Conservation (phyloP, 129 eudicot genomes). For the Lactuca sativa region DNA sequence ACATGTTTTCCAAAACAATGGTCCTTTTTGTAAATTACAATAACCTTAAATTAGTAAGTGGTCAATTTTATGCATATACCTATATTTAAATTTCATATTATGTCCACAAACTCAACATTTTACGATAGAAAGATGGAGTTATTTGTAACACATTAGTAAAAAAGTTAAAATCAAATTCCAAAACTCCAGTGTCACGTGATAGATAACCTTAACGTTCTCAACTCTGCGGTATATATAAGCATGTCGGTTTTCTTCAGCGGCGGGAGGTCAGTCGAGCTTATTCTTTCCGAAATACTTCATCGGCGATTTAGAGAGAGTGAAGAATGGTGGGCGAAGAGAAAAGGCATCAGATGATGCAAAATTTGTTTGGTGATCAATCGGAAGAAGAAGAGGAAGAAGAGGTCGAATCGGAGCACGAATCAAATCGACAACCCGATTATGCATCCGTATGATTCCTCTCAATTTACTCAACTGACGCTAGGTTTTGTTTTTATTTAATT, state of each 20-base stretch:
- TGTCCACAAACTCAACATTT: too few species aligned
- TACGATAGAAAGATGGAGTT: too few species aligned
- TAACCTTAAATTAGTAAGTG: too few species aligned
- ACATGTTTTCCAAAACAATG: too few species aligned
- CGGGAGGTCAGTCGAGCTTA: constrained; percentile 22
- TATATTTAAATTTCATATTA: too few species aligned
- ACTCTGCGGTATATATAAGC: constrained; percentile 17
- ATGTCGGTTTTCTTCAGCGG: constrained; percentile 23
- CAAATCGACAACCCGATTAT: constrained; percentile 84
- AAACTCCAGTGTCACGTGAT: not conserved
- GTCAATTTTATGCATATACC: too few species aligned
- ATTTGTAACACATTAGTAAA: too few species aligned
- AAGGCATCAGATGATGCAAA: constrained; percentile 99
- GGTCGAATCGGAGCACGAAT: constrained; percentile 97
- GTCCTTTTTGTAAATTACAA: too few species aligned
- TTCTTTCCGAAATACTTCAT: constrained; percentile 8
- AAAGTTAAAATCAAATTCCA: not conserved
- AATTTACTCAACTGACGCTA: constrained; percentile 1
- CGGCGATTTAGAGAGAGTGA: constrained; percentile 22
- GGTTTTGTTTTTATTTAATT: not conserved
- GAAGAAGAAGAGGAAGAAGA: constrained; percentile 95
- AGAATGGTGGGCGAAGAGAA: constrained; percentile 91
- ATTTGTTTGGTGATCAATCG: constrained; percentile 95
- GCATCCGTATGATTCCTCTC: constrained; percentile 53
- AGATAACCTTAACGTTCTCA: constrained; percentile 17